phyloP scores from a whole-genome alignment of 306 rosid species.

The Macrotyloma uniflorum region DNA sequence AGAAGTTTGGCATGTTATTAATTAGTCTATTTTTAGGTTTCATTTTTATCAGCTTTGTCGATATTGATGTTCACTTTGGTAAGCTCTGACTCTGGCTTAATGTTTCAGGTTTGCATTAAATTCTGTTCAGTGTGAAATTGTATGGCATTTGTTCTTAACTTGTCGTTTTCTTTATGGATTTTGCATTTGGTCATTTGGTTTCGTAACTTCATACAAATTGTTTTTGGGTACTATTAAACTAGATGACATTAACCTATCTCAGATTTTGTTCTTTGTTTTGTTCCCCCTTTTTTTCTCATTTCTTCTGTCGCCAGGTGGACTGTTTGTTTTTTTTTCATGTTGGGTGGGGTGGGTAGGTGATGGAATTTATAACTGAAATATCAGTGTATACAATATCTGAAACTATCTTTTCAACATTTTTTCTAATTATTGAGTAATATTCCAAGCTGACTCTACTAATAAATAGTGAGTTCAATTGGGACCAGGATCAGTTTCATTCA shows the following conservation, averaged over 20 bases:
- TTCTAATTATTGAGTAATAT: not conserved
- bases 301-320: not conserved
- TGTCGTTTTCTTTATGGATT: not conserved
- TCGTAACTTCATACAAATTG: not conserved
- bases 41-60: not conserved
- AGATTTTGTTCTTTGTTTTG: not conserved
- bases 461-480: not conserved
- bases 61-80: not conserved
- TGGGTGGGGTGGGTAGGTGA: not conserved
- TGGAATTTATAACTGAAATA: not conserved
- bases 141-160: not conserved
- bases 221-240: not conserved
- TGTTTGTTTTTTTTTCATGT: not conserved
- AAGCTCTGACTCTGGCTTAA: not conserved
- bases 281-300: not conserved
- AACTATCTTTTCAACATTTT: not conserved
- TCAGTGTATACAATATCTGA: not conserved
- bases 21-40: not conserved
- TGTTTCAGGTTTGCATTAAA: not conserved
- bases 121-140: not conserved
- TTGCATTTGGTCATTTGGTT: not conserved
- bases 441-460: not conserved
- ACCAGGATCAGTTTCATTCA: not conserved
- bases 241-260: not conserved
- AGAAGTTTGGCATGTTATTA: no score